These are phyloP conservation scores for Leucocoprinus sp. DNA, from an alignment of 768 basidiomycete genomes.

Conservation along the genomic window DNA sequence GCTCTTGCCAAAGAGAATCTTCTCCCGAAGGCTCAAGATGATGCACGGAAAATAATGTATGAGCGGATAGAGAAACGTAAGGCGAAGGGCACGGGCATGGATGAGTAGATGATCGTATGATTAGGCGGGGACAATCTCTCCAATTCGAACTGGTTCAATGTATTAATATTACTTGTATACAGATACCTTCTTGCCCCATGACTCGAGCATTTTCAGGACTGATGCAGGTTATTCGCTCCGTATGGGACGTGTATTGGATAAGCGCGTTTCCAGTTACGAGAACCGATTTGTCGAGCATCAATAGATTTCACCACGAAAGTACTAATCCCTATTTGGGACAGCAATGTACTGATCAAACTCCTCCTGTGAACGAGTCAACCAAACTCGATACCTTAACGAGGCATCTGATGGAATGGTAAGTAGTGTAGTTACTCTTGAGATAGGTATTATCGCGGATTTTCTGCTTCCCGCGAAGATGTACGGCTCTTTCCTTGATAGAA, in stretches of 20 bases:
- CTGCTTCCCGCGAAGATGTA: not conserved
- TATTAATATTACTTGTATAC: constrained; percentile 7
- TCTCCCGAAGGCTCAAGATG: constrained; percentile 43
- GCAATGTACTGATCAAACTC: not conserved
- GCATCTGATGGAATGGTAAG: constrained; percentile 5
- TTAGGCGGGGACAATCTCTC: not conserved
- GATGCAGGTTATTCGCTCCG: constrained; percentile 8
- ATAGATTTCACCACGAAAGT: not conserved
- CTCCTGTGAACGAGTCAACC: not conserved
- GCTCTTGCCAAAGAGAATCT: constrained; percentile 66
- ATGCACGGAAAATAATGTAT: constrained; percentile 37
- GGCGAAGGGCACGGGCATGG: constrained; percentile 37
- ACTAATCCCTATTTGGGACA: not conserved
- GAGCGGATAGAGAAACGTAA: constrained; percentile 37
- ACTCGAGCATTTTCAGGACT: constrained; percentile 6
- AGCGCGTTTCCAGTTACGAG: constrained; percentile 5
- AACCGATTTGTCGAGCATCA: not conserved
- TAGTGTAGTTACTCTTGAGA: too few relatives aligned
- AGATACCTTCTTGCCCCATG: not conserved
- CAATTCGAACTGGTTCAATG: constrained; percentile 9
- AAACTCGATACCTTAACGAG: not conserved
- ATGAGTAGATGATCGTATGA: constrained; percentile 22
- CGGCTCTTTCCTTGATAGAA: too few relatives aligned
- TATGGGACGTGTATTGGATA: constrained; percentile 10
- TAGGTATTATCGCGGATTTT: not conserved